Base-by-base conservation (phyloP, 2,329 filamentous ascomycete species). In the Aspergillus clavatus region DNA sequence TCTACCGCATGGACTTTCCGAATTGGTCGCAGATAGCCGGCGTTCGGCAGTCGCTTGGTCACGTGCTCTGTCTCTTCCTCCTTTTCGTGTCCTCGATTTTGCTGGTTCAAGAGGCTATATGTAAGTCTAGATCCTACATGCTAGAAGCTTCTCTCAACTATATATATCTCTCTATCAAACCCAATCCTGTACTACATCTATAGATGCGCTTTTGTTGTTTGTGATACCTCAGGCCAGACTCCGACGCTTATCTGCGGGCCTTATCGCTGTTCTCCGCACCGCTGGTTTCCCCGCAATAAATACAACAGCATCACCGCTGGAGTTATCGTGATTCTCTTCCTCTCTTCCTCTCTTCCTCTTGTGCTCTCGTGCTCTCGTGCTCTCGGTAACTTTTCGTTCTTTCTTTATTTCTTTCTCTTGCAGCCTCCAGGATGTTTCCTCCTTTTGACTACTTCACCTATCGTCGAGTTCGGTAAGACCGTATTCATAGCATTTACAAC, bases 371-470 rank as follows among this genome's bases (percentile, higher is more conserved):
- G n/a, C 40, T 45, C 22, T 23, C 24, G 38, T 36, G n/a, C n/a
- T n/a, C n/a, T n/a, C n/a, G n/a, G n/a, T n/a, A n/a, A n/a, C n/a
- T n/a, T n/a, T n/a, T n/a, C n/a, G n/a, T n/a, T n/a, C n/a, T n/a
- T n/a, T n/a, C n/a, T n/a, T n/a, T n/a, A n/a, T n/a, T 43, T 18
- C 8, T 35, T 38, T 18, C 24, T 35, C 23, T 46, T 12, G 10
- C 11, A 26, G 31, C 38, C 18, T 31, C 40, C 49, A 61, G 28
- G 8, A 77, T 72, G 66, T 66, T 79, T 60, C 75, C 75, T 45
- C 75, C 80, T 3, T 75, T 81, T 44, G 79, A 82, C 52, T 89
- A 88, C 60, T 75, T 88, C 56, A 79, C 85, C 59, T 86, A 89
- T 66, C 78, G 77, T 55, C 77, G 77, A 49, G 83, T 84, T 65